These are phyloP conservation scores for Favolaschia claudopus DNA, from an alignment of 768 basidiomycete species.

Conservation along the genomic window DNA sequence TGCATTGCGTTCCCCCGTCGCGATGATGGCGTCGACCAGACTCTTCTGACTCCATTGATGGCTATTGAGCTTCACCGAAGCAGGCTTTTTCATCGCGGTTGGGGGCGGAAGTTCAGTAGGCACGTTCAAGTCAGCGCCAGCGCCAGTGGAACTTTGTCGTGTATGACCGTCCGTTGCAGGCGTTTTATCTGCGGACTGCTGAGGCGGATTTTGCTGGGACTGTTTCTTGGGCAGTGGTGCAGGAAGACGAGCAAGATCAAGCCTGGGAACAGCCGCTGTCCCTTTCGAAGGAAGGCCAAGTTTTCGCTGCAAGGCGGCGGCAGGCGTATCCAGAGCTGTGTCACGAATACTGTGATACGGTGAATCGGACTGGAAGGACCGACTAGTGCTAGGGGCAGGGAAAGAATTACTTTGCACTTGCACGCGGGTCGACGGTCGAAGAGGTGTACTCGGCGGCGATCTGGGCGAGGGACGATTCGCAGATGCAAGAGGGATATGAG, in stretches of 20 bases:
- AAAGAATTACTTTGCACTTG: neutral
- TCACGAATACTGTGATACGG: constrained; percentile 2
- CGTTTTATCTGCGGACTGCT: neutral
- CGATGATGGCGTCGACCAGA: constrained; percentile 16
- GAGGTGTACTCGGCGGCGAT: no score
- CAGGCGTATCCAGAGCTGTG: neutral
- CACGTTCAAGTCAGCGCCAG: no score
- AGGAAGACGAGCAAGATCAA: constrained; percentile 5
- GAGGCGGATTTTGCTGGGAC: neutral
- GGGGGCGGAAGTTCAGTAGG: no score
- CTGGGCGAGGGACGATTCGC: no score
- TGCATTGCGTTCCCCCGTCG: constrained; percentile 8
- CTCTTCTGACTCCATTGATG: neutral
- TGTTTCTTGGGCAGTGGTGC: neutral
- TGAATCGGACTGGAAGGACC: neutral
- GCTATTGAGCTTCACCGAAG: neutral
- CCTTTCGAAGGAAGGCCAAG: neutral
- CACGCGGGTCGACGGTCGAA: neutral
- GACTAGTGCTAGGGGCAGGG: no score
- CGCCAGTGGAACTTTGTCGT: no score
- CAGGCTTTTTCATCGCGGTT: no score
- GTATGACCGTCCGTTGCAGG: no score
- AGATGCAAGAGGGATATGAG: no score
- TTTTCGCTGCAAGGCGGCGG: neutral
- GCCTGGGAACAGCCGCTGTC: neutral